phyloP scores from a whole-genome alignment of 1,284 basidiomycete genomes.

The Mycocalia duriaeana region DNA sequence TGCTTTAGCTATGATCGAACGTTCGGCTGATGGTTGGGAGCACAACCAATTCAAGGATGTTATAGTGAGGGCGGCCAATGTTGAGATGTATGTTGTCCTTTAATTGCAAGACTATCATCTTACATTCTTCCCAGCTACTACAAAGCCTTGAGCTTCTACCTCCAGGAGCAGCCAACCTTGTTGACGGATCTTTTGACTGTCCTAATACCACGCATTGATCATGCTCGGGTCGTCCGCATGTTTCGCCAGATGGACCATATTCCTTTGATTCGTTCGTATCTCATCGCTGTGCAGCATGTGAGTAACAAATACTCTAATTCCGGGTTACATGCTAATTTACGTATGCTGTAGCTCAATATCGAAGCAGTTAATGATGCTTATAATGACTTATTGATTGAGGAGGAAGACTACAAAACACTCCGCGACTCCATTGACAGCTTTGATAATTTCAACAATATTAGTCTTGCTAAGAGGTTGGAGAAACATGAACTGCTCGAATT shows the following conservation, averaged over 20 bases:
- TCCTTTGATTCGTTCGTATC: slow-evolving; percentile 91
- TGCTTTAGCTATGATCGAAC: slow-evolving; percentile 97
- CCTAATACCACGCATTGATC: slow-evolving; percentile 90
- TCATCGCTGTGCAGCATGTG: slow-evolving; percentile 93
- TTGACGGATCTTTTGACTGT: slow-evolving; percentile 92
- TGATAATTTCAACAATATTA: slow-evolving; percentile 95
- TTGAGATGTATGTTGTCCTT: slow-evolving; percentile 76
- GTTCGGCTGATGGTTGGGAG: slow-evolving; percentile 95
- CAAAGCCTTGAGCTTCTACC: slow-evolving; percentile 84
- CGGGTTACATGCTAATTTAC: slow-evolving; percentile 8
- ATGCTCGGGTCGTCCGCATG: slow-evolving; percentile 91
- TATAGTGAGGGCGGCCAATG: slow-evolving; percentile 91
- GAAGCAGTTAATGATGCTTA: slow-evolving; percentile 97
- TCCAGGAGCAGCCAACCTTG: slow-evolving; percentile 89
- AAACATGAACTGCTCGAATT: slow-evolving; percentile 94
- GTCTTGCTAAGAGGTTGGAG: slow-evolving; percentile 83
- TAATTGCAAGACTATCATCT: slow-evolving; percentile 3
- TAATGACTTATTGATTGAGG: slow-evolving; percentile 95
- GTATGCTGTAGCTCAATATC: slow-evolving; percentile 70
- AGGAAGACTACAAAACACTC: slow-evolving; percentile 97
- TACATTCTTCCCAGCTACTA: slow-evolving; percentile 59
- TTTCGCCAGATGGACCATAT: slow-evolving; percentile 95
- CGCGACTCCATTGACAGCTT: slow-evolving; percentile 96
- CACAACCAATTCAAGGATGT: slow-evolving; percentile 99
- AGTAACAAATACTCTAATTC: slow-evolving; percentile 28